phyloP scores from a whole-genome alignment of 192 early-diverging fungal species.

The Gonapodya sp. region DNA sequence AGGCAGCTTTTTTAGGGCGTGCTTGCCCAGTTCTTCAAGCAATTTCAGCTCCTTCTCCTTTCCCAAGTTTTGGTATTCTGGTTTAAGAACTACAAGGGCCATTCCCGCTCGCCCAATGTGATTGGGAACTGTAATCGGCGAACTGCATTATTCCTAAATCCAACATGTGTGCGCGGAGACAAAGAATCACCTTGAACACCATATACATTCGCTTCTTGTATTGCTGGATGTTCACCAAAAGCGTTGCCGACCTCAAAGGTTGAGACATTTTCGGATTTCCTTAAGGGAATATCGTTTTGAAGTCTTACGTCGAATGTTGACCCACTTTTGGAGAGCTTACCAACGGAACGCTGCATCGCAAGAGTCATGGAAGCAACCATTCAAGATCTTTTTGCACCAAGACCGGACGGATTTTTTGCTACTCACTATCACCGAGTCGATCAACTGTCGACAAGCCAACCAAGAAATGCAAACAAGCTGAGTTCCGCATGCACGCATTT shows the following conservation, averaged over 20 bases:
- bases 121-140: background rate
- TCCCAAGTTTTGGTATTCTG: background rate
- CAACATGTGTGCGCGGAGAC: background rate
- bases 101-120: constrained; percentile 1
- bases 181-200: constrained; percentile 3
- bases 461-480: too few species aligned
- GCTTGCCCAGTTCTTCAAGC: background rate
- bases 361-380: too few species aligned
- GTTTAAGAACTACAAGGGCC: background rate
- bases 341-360: background rate
- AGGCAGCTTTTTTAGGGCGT: background rate
- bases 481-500: too few species aligned
- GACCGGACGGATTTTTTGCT: too few species aligned
- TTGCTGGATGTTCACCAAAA: background rate
- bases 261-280: constrained; percentile 2
- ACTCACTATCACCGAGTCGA: background rate
- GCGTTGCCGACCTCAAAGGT: background rate
- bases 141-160: background rate
- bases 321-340: background rate
- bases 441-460: background rate
- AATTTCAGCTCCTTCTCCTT: background rate
- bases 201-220: constrained; percentile 3
- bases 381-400: too few species aligned
- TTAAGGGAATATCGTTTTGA: background rate
- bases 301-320: too few species aligned